Evolutionary conservation across 2,329 filamentous ascomycete species (phyloP).

Genomic region (Penicillium concentricum): DNA sequence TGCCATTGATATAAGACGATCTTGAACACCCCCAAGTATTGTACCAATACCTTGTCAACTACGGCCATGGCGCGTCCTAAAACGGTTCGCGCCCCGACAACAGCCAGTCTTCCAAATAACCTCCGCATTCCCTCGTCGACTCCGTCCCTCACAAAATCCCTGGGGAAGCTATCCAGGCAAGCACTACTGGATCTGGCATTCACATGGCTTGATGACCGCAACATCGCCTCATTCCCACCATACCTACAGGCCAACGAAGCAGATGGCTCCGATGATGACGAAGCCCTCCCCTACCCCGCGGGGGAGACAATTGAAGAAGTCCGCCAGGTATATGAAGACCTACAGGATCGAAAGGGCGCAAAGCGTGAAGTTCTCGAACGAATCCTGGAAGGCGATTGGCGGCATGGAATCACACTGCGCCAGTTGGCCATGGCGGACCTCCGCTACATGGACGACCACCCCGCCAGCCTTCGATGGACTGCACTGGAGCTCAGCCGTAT

Average conservation of each 20-base stretch:
- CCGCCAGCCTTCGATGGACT: slow-evolving; percentile 53
- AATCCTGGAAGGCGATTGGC: slow-evolving; percentile 58
- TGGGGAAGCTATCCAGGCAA: slow-evolving; percentile 69
- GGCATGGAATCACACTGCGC: slow-evolving; percentile 54
- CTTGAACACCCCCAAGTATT: too few relatives aligned
- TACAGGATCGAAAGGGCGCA: slow-evolving; percentile 56
- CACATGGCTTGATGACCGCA: slow-evolving; percentile 72
- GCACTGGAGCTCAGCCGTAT: slow-evolving; percentile 48
- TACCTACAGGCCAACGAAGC: slow-evolving; percentile 55
- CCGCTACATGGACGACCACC: slow-evolving; percentile 54
- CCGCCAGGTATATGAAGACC: slow-evolving; percentile 61
- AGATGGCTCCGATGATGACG: slow-evolving; percentile 56
- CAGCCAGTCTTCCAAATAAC: slow-evolving; percentile 67
- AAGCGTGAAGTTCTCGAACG: slow-evolving; percentile 57
- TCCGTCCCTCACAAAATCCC: slow-evolving; percentile 62
- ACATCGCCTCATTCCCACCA: slow-evolving; percentile 60
- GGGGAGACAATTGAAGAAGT: slow-evolving; percentile 65
- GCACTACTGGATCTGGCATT: slow-evolving; percentile 71
- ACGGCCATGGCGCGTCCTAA: slow-evolving; percentile 34
- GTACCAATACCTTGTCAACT: neutral
- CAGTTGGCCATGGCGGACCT: slow-evolving; percentile 57
- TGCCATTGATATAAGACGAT: neutral
- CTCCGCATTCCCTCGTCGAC: slow-evolving; percentile 67
- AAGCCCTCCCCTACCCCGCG: slow-evolving; percentile 67
- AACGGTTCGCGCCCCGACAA: slow-evolving; percentile 60